Evolutionary conservation across 2,329 filamentous ascomycete species (phyloP).

Genomic region (Diaporthe vexans): DNA sequence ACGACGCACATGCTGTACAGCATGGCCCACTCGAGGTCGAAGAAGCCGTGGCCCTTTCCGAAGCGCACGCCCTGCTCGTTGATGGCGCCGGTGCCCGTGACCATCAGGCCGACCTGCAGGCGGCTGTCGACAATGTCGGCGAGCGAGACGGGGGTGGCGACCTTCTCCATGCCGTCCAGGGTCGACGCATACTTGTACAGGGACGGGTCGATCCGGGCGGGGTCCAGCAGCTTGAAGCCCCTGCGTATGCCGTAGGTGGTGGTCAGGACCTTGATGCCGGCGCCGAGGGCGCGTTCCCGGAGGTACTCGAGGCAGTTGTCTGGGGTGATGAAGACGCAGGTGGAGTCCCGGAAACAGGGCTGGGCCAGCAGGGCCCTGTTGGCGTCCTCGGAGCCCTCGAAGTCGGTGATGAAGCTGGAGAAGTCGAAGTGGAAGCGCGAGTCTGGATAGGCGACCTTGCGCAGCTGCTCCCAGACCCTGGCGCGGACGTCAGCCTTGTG

Average conservation of each 20-base stretch:
- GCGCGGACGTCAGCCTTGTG: constrained; percentile 43
- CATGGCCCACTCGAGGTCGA: constrained; percentile 60
- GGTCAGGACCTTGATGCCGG: constrained; percentile 57
- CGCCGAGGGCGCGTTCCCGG: constrained; percentile 53
- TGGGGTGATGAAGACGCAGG: constrained; percentile 55
- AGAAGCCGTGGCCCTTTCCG: constrained; percentile 57
- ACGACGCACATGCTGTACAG: constrained; percentile 52
- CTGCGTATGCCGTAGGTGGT: constrained; percentile 58
- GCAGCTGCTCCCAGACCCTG: constrained; percentile 53
- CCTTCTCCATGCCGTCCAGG: constrained; percentile 59
- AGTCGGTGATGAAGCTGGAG: constrained; percentile 58
- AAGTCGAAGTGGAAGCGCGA: constrained; percentile 60
- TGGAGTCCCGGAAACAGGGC: constrained; percentile 50
- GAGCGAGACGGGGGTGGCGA: constrained; percentile 53
- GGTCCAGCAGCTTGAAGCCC: constrained; percentile 58
- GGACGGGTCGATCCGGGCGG: constrained; percentile 47
- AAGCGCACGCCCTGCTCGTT: constrained; percentile 54
- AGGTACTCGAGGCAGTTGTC: constrained; percentile 61
- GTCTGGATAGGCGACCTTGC: constrained; percentile 56
- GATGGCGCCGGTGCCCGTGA: constrained; percentile 57
- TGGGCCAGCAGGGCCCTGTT: constrained; percentile 50
- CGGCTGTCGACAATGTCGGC: constrained; percentile 51
- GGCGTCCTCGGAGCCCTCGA: constrained; percentile 53
- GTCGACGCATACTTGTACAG: constrained; percentile 53
- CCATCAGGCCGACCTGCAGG: constrained; percentile 52